Base-by-base conservation (phyloP, 1,284 basidiomycete genomes). In the Fomitopsis betulina region DNA sequence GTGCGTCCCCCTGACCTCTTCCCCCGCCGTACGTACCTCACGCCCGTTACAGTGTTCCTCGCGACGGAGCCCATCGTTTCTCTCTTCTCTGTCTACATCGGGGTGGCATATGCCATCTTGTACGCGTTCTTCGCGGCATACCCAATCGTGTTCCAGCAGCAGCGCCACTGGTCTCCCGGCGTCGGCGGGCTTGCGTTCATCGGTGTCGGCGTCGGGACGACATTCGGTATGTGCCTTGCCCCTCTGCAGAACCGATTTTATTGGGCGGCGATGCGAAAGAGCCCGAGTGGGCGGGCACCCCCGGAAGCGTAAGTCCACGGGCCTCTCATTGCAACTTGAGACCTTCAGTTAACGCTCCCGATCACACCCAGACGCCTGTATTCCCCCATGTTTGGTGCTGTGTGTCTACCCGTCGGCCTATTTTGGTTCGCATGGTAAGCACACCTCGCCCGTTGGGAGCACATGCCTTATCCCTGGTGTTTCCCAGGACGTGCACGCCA, bases 21-120 rank as follows among this genome's bases (percentile, higher is more conserved):
- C 30, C 43, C 8, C 7, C n/a, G 6, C 21, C 39, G 27, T 5
- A 19, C 13, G 3, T 51, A 12, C 5, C 54, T 55, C 5, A 57
- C 45, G 19, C 23, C 49, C 32, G 38, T 21, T 23, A 10, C 57
- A 85, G 83, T 79, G n/a, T 84, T 91, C 66, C 72, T 91, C 33
- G 72, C 80, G 60, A 82, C 79, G 15, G 89, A 91, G 69, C 82
- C 85, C 19, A 91, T 91, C 64, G 86, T 90, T 1, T 72, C 86
- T 8, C 74, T 83, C 27, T 74, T 90, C 23, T 79, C 87, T 0
- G 69, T 91, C 43, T 93, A 90, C 72, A 80, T 86, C 53, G 80
- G 85, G 2, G 81, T 89, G 55, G 77, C 87, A 5, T 90, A 90
- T 63, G 81, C 81, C 19, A 83, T 77, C 10, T 73, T 84, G 0